Base-by-base conservation (phyloP, 2,329 filamentous ascomycete genomes). In the Leptographium wingfieldii region DNA sequence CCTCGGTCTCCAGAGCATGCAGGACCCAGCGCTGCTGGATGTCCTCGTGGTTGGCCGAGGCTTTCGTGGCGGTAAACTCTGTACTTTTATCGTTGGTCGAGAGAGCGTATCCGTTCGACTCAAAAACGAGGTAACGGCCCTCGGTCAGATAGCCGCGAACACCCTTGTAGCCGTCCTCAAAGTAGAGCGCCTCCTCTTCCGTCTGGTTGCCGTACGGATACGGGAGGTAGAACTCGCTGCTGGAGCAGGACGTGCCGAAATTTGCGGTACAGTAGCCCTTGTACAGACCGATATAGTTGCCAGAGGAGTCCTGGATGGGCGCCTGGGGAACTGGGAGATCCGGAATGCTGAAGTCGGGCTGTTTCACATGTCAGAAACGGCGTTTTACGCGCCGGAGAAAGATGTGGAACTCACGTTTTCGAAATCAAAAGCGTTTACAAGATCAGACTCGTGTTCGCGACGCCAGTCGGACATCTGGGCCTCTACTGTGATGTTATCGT, bases 111-210 rank as follows among this genome's bases (percentile, higher is more conserved):
- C 75, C 75, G 40, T 70, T 67, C 59, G 70, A 68, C 65, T 80
- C 78, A 59, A 82, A 77, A 5, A 77, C 75, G 16, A 82, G 71
- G 64, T 77, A 81, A 22, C 79, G 77, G 12, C 80, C 80, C 65
- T 82, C 80, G 5, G 78, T 81, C 31, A 82, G 68, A 27, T 74
- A 70, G 1, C 80, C 80, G 3, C 79, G 70, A 35, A 79, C 72
- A 38, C 73, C 65, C 68, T 83, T 83, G 72, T 76, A 82, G 1
- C 80, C 80, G 46, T 77, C 69, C 64, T 82, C 80, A n/a, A 75
- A 76, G 49, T 73, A 69, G 2, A 68, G 70, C 11, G 73, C 70
- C 10, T 69, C 68, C 55, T 75, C 71, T 25, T 71, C 64, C 12
- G 72, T 74, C 29, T 67, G 57, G 56, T 68, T 68, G 19, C 67